These are phyloP conservation scores for Trichoderma lentiforme DNA, from an alignment of 2,329 filamentous ascomycete species.

Conservation along the genomic window DNA sequence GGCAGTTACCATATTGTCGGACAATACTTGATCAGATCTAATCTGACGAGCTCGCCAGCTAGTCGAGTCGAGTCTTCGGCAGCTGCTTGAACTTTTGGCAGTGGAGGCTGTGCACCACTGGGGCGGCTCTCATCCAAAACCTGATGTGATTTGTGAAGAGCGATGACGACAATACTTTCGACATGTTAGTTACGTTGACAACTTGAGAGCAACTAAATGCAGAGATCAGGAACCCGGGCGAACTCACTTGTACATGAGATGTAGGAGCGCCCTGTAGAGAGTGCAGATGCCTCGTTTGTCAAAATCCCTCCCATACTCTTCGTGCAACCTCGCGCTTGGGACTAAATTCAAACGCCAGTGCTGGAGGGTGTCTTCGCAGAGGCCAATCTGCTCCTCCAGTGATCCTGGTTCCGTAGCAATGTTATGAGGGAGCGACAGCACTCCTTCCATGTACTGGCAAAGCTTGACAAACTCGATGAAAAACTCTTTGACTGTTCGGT, in stretches of 20 bases:
- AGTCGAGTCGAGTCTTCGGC: constrained; percentile 22
- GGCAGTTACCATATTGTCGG: constrained; percentile 21
- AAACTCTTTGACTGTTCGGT: constrained; percentile 20
- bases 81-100: constrained; percentile 15
- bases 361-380: constrained; percentile 20
- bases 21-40: constrained; percentile 21
- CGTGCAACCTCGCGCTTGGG: background rate
- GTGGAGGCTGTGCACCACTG: background rate
- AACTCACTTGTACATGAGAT: constrained; percentile 18
- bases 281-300: constrained; percentile 10
- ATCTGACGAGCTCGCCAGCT: constrained; percentile 16
- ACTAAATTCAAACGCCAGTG: constrained; percentile 7
- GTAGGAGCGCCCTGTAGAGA: constrained; percentile 9
- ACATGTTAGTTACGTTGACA: background rate
- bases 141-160: constrained; percentile 10
- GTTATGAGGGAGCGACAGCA: constrained; percentile 19
- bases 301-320: background rate
- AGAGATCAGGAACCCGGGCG: background rate
- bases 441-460: constrained; percentile 23
- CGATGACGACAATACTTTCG: constrained; percentile 8
- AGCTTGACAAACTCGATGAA: constrained; percentile 24
- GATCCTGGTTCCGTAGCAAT: background rate
- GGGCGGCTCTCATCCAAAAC: constrained; percentile 5
- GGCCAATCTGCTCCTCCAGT: constrained; percentile 15
- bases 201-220: background rate